phyloP scores from a whole-genome alignment of 148 eudicot species.

The Hydrangea macrophylla region DNA sequence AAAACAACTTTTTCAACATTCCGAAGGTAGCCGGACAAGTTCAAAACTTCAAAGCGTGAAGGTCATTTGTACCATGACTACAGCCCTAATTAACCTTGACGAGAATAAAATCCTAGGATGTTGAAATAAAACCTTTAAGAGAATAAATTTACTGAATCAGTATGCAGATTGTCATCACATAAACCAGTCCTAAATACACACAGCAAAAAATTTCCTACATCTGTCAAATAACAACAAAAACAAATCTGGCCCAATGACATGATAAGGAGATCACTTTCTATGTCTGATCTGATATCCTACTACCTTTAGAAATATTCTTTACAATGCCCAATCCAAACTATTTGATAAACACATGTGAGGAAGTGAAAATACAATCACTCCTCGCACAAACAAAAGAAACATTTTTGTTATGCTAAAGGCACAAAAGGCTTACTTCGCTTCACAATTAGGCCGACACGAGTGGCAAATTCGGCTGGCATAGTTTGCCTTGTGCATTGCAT shows the following conservation, averaged over 20 bases:
- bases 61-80: background rate
- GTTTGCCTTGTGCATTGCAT: conserved; percentile 99
- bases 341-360: background rate
- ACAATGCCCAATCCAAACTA: background rate
- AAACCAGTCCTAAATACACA: background rate
- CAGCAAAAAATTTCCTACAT: background rate
- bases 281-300: background rate
- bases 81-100: background rate
- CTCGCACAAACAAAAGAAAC: background rate
- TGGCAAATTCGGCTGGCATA: conserved; percentile 99
- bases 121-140: background rate
- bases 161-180: background rate
- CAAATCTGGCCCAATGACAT: background rate
- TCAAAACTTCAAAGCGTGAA: background rate
- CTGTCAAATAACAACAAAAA: background rate
- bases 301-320: background rate
- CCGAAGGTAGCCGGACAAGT: too few relatives aligned
- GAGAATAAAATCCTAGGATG: background rate
- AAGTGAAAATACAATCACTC: conserved; percentile 4
- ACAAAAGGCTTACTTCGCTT: conserved; percentile 73
- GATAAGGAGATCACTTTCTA: background rate
- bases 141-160: background rate
- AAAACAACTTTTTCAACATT: too few relatives aligned
- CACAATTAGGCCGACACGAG: conserved; percentile 97
- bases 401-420: background rate